These are phyloP conservation scores for Fusarium denticulatum DNA, from an alignment of 2,329 filamentous ascomycete species.

Conservation along the genomic window DNA sequence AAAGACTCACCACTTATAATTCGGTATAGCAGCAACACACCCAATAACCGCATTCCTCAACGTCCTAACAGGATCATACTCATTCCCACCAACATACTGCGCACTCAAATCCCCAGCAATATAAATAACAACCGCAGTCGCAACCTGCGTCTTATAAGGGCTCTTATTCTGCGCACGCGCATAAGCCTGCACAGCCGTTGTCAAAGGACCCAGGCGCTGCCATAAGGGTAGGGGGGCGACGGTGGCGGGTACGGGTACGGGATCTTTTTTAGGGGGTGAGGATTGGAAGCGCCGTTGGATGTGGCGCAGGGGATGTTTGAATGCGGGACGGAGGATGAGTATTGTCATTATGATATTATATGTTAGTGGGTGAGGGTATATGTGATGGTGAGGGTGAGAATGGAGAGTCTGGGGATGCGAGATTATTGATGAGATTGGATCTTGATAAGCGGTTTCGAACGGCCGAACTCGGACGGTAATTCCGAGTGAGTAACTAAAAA, in stretches of 20 bases:
- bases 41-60: conserved; percentile 79
- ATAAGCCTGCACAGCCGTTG: conserved; percentile 67
- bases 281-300: conserved; percentile 34
- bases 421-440: conserved; percentile 7
- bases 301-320: conserved; percentile 25
- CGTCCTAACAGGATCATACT: conserved; percentile 76
- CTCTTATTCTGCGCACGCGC: conserved; percentile 74
- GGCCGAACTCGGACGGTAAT: conserved; percentile 35
- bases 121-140: conserved; percentile 80
- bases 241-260: conserved; percentile 29
- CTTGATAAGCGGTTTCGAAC: neutral
- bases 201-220: conserved; percentile 67
- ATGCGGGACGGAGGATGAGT: conserved; percentile 29
- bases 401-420: neutral
- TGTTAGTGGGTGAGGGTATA: neutral
- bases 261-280: conserved; percentile 22
- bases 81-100: conserved; percentile 71
- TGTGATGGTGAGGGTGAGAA: too few relatives aligned
- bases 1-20: conserved; percentile 77
- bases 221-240: conserved; percentile 56
- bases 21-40: conserved; percentile 76
- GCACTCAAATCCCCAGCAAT: conserved; percentile 80
- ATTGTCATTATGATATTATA: conserved; percentile 25
- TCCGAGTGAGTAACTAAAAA: conserved; percentile 6
- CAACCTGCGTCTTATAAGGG: conserved; percentile 83